Evolutionary conservation across 495 filamentous ascomycete genomes (phyloP).

Genomic region (Hyphodiscus hymeniophilus): DNA sequence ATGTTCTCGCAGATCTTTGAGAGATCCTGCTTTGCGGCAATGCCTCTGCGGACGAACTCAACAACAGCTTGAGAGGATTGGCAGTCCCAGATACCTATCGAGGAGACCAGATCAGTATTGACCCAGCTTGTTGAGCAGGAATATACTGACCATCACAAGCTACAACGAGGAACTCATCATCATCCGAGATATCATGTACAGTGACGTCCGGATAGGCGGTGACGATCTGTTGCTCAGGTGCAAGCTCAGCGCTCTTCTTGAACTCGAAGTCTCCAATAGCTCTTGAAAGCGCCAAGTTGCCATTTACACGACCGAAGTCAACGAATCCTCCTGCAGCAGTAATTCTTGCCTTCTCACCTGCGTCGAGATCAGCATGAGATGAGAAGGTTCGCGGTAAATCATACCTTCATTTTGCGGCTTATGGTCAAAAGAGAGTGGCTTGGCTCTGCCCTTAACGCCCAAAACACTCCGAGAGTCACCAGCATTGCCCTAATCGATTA

Average conservation of each 20-base stretch:
- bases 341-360: constrained; percentile 94
- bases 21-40: constrained; percentile 89
- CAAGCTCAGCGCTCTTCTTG: constrained; percentile 95
- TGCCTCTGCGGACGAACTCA: constrained; percentile 92
- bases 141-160: constrained; percentile 83
- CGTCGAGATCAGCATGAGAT: constrained; percentile 14
- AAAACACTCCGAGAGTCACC: constrained; percentile 92
- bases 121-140: not conserved
- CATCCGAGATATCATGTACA: constrained; percentile 78
- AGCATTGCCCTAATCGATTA: constrained; percentile 68
- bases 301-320: constrained; percentile 96
- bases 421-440: constrained; percentile 95
- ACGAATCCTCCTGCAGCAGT: constrained; percentile 94
- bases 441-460: constrained; percentile 91
- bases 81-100: constrained; percentile 94
- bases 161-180: constrained; percentile 95
- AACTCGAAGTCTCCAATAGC: constrained; percentile 99
- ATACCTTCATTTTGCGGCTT: constrained; percentile 97
- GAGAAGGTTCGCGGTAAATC: constrained; percentile 5
- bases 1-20: constrained; percentile 96
- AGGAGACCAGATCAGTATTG: not conserved
- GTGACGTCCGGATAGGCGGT: constrained; percentile 93
- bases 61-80: constrained; percentile 95
- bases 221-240: constrained; percentile 95
- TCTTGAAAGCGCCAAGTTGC: constrained; percentile 93